Evolutionary conservation across 371 early-diverging fungal genomes (phyloP), one percentile per base, ranked within the genome.

Genomic region (Apophysomyces variabilis): DNA sequence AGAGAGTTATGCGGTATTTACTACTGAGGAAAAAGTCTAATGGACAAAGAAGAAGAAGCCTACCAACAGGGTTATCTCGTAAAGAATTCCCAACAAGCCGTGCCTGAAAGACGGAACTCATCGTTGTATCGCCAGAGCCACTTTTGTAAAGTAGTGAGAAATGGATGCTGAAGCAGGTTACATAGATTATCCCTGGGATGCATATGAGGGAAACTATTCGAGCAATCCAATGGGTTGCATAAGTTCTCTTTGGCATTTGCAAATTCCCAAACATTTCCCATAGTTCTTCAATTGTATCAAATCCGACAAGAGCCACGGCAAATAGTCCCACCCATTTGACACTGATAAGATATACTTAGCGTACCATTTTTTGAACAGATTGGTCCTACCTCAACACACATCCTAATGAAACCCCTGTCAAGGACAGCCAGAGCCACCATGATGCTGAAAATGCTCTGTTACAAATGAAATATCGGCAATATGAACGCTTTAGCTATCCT

Each of bases 271-370:
- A 86, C 70, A 94, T 83, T 38, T 94, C 93, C 91, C 95, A 99
- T 7, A 99, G 85, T 43, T 98, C 97, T 60, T 95, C 92, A 13
- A 99, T 73, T 0, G 99, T 99, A 74, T 95, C 92, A 46, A 97
- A 60, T 1, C 99, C 99, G 58, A 98, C 98, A 14, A 96, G 78
- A 5, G 96, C 96, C 12, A 96, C 95, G 21, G 93, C 91, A 75
- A 99, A 94, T 41, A 98, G 78, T 0, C 99, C 99, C 26, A 99
- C 98, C 99, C 99, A 99, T 81, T 99, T 99, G 16, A 99, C 91
- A 83, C 99, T 93, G 87, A 75, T 11, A 35, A 13, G 5, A 32
- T 16, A 14, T 57, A 32, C 36, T 58, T 54, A 4, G 1, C 21
- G 11, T 18, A 18, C 21, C 7, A 44, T 45, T 39, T 5, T 36